Evolutionary conservation across 495 filamentous ascomycete species (phyloP), one percentile per base, ranked within the genome.

Genomic region (Xylaria flabelliformis): DNA sequence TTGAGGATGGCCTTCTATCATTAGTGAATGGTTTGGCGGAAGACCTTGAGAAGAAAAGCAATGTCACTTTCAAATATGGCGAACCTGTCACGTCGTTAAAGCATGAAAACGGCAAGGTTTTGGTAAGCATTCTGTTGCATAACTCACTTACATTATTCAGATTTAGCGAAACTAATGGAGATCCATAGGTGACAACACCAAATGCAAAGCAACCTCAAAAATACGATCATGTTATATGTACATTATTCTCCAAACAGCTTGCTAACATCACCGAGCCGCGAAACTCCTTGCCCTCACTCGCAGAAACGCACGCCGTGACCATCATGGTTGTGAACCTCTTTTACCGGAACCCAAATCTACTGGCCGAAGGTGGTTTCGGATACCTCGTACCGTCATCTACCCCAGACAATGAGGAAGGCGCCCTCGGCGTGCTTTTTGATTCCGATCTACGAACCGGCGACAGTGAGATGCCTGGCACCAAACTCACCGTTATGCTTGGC

Each of bases 251-350:
- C 69, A 78, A 78, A 29, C 78, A 81, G 2, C 84, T 92, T 51
- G 78, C 82, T 53, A 58, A 64, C 13, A 64, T 89, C 17, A 80
- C 87, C 10, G 72, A 83, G 76, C 63, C 71, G 58, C 76, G 64
- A 72, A 80, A 69, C 69, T 74, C 74, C 26, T 82, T 90, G 10
- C 85, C 86, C 32, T 75, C 89, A 10, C 82, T 91, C 19, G 74
- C 82, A 17, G 76, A 85, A 50, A 86, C 90, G 50, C 86, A 88
- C 64, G 88, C 92, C 26, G 91, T 93, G 17, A 95, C 92, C 10
- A 94, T 97, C 53, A 94, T 93, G 89, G 91, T 94, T 5, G 91
- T 98, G 53, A 98, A 98, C 80, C 85, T 99, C 26, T 98, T 91
- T 85, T 99, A 90, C 77, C 78, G 83, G 6, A 85, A 88, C 29